Base-by-base conservation (phyloP, 805 yeast genomes). In the Cyberlindnera samutprakarnensis region DNA sequence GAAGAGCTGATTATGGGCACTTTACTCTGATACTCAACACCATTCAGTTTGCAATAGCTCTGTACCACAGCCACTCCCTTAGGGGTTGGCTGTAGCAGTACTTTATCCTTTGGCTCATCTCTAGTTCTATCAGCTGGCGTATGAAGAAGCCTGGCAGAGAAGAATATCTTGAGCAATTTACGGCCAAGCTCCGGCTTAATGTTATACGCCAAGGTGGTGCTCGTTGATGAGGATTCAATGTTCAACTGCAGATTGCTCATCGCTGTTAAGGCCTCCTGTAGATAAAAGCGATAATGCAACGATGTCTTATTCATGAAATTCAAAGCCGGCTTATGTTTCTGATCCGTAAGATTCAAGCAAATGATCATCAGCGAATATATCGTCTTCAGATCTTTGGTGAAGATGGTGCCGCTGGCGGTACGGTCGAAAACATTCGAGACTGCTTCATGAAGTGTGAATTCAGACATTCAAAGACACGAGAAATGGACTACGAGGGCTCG, bases 71-170 rank as follows among this genome's bases (percentile, higher is more conserved):
- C 77, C 7, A 86, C 75, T 2, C 96, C 97, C 49, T 90, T 90
- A 1, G 96, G 87, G 0, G 96, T 85, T 4, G 95, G 95, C 50
- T 90, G 96, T 18, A 85, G 49, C 3, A 62, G 38, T 0, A 64
- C 59, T 4, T 56, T 60, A 0, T 47, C 56, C 31, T 67, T 68
- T 6, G 77, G 65, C 25, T 51, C 57, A 11, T 51, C 41, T 26
- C 81, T 51, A 0, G 95, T 85, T 45, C 90, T 61, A 40, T 81
- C 87, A 3, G 72, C 70, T 0, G 95, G 95, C 11, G 73, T 70
- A 50, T 86, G 95, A 8, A 86, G 43, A 2, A 85, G 55, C 40
- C 73, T 75, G 0, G 84, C 79, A 2, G 61, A 59, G 64, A 71
- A 75, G 46, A 78, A 81, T 17, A 60, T 53, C 21, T 57, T 57